Evolutionary conservation across 257 asterid genomes (phyloP), one percentile per base, ranked within the genome.

Genomic region (Striga asiatica): DNA sequence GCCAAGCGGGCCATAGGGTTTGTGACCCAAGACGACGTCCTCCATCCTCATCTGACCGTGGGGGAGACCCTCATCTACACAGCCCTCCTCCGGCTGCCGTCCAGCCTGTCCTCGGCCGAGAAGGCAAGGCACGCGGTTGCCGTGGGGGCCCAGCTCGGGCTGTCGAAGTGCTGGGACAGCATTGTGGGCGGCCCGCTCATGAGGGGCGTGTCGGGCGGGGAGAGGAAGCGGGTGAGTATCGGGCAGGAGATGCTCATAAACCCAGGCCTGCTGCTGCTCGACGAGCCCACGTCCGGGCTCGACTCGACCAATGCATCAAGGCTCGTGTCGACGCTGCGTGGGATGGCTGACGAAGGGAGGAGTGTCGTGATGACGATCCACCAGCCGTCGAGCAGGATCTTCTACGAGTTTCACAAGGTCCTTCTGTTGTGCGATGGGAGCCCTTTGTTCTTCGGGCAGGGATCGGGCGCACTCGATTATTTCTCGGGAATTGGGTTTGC

Each of bases 241-340:
- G 97, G 95, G 12, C 95, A 84, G 35, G 97, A 88, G 46, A 82
- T 88, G 95, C 23, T 89, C 21, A 85, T 89, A 64, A 85, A 85
- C 32, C 97, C 97, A 1, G 82, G 94, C 23, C 60, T 89, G 8
- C 60, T 89, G 56, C 49, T 89, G 67, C 80, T 82, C 42, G 97
- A 89, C 34, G 97, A 89, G 76, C 97, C 97, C 0, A 89, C 97
- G 3, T 89, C 95, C 0, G 95, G 97, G 24, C 81, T 89, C 6
- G 97, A 89, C 66, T 89, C 97, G 11, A 89, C 95, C 0, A 80
- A 89, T 0, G 95, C 97, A 31, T 85, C 75, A 54, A 35, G 93
- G 21, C 80, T 85, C 2, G 58, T 85, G 2, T 80, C 67, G 1
- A 82, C 92, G 8, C 66, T 82, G 56, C 58, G 76, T 53, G 41